Conservation (phyloP, 225 moss, liverwort and hornwort genomes). For the Ulota crispa region DNA sequence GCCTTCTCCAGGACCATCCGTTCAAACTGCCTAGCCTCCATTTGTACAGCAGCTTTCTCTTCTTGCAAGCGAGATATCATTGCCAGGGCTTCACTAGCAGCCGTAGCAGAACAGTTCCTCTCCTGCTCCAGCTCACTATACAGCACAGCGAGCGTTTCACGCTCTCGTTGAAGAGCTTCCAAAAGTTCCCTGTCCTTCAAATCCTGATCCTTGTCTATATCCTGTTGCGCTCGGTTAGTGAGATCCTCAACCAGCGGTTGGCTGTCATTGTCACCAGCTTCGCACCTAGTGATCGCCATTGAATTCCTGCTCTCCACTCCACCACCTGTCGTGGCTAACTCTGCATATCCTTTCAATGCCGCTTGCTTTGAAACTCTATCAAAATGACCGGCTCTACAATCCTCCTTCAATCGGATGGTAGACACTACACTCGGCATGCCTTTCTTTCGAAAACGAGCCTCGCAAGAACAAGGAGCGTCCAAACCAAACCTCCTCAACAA, state of each 20-base stretch:
- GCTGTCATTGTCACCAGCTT: constrained; percentile 14
- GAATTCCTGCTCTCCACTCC: constrained; percentile 3
- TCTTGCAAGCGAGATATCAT: constrained; percentile 67
- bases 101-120: constrained; percentile 50
- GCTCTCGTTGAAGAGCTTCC: constrained; percentile 42
- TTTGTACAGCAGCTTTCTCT: constrained; percentile 58
- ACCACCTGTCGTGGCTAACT: constrained; percentile 2
- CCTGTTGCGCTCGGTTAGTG: constrained; percentile 22
- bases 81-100: constrained; percentile 61
- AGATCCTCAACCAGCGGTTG: constrained; percentile 14
- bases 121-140: constrained; percentile 57
- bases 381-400: not conserved
- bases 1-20: constrained; percentile 62
- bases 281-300: constrained; percentile 27
- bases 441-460: not conserved
- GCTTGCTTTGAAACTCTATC: constrained; percentile 2
- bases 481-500: constrained; percentile 35
- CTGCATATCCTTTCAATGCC: not conserved
- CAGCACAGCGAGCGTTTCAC: constrained; percentile 36
- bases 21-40: constrained; percentile 62
- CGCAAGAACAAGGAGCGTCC: constrained; percentile 38
- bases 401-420: not conserved
- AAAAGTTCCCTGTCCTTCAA: constrained; percentile 45
- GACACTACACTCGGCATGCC: constrained; percentile 19
- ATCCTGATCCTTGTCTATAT: constrained; percentile 36